Base-by-base conservation (phyloP, 192 early-diverging fungal genomes). In the Chytriomyces sp. region DNA sequence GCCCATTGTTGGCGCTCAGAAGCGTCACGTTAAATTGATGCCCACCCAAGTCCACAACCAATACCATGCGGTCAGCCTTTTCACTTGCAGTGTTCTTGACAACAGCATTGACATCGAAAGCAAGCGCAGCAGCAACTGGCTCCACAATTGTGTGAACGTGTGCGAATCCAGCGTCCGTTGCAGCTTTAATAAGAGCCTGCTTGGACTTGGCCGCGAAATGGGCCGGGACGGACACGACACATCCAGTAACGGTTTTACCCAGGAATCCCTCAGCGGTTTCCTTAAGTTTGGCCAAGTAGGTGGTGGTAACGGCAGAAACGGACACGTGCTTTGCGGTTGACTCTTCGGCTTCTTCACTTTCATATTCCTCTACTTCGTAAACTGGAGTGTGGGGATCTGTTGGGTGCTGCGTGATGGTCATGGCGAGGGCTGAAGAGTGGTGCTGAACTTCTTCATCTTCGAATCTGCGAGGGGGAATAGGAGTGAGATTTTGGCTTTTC, bases 201-300 rank as follows among this genome's bases (percentile, higher is more conserved):
- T 89, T 86, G 81, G 95, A 92, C 69, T 82, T 83, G 24, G 90
- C 89, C 44, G 89, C 88, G 77, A 96, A 96, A 82, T 94, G 89
- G n/a, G 93, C 87, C 47, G 97, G 96, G 74, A 92, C 87, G 6
- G 94, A 93, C 69, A 99, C 80, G 46, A 99, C 95, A 49, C 87
- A 91, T 49, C 95, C 93, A 63, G 85, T 90, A 63, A 98, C 91
- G 65, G 86, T 78, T 66, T 80, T 83, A 66, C 96, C 94, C 76
- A 95, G 79, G 89, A 92, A 99, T 72, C 86, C 87, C 84, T 94
- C 94, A 44, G 97, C 97, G 70, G 95, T 95, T 67, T 94, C 93
- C 75, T 89, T 88, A 79, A 99, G 83, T 72, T 91, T 89, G 47
- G 77, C 75, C 75, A 99, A 83, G 82, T 93, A 96, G 82, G 93